Base-by-base conservation (phyloP, 1,139 yeast species). In the Zygosaccharomyces sapae region DNA sequence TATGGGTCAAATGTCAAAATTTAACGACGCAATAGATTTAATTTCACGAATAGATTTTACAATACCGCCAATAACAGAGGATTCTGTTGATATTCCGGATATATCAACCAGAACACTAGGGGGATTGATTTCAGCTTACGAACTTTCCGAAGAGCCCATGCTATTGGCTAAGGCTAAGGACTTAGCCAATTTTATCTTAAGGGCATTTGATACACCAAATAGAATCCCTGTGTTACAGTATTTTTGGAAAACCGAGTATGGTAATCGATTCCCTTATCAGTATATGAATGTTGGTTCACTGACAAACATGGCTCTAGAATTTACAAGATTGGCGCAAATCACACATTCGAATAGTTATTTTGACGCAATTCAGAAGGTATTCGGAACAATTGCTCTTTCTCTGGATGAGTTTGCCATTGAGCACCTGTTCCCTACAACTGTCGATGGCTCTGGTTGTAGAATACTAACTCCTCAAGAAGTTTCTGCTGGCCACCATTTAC, bases 91-190 rank as follows among this genome's bases (percentile, higher is more conserved):
- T 46, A 71, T 84, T n/a, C 81, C 84, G 60, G 92, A 85, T 58
- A 79, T 87, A 31, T 78, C 83, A 24, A 81, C 83, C 50, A 71
- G 90, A 49, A 79, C 81, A 68, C 68, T 86, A 43, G 94, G 92
- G 8, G 92, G 94, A 0, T 70, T 86, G 38, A 61, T 86, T 31
- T 75, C 88, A 1, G 87, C 86, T 0, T 83, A 77, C 62, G 90
- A 85, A 49, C 66, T 86, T 35, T 76, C 86, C 0, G 62, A 72
- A 1, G 83, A 79, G 37, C 76, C 76, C 50, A 54, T 76, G 5
- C 73, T 81, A 43, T 69, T 85, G 43, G 75, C 70, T 40, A 74
- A 76, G 54, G 87, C 89, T 0, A 76, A 71, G 19, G 81, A 80
- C 46, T 70, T 85, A 48, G 94, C 83, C n/a, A 79, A 79, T 50